A percentile compares a stretch with the other conserved stretches of the same genome.
Conservation (phyloP, 352 stramenopile species). For the Phytopythium litorale region DNA sequence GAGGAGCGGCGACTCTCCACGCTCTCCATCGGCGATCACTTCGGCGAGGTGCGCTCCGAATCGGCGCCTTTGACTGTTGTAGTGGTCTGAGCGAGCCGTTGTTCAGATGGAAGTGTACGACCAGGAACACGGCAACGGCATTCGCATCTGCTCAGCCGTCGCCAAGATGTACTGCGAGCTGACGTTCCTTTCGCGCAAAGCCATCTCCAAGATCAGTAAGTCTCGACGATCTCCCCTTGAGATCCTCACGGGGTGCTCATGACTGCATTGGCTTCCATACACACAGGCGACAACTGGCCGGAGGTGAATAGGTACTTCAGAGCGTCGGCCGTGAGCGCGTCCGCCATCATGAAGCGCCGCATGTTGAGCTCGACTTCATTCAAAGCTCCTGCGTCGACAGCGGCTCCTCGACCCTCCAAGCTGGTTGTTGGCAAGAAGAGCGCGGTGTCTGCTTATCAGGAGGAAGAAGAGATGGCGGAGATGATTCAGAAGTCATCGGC, state of each 20-base stretch:
- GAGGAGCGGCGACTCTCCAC: slow-evolving; percentile 45
- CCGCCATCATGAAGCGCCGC: slow-evolving; percentile 38
- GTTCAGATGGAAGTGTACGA: slow-evolving; percentile 78
- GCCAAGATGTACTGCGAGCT: slow-evolving; percentile 76
- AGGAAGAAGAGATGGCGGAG: slow-evolving; percentile 17
- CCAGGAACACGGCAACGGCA: slow-evolving; percentile 69
- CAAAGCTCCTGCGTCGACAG: background rate
- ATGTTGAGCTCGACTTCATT: background rate
- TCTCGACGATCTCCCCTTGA: slow-evolving; percentile 1
- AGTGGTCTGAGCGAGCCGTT: background rate
- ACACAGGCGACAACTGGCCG: slow-evolving; percentile 56
- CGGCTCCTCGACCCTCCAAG: no score
- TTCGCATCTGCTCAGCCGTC: slow-evolving; percentile 79
- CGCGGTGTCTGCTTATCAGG: slow-evolving; percentile 12
- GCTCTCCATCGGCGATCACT: slow-evolving; percentile 59
- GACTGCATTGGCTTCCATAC: background rate
- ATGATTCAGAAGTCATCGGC: slow-evolving; percentile 34
- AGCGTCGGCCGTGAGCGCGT: slow-evolving; percentile 17
- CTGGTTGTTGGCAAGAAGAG: background rate
- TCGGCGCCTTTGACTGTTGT: background rate
- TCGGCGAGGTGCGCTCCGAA: slow-evolving; percentile 54
- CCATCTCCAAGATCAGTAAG: slow-evolving; percentile 71
- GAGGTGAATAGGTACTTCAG: slow-evolving; percentile 69
- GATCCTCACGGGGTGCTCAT: background rate
- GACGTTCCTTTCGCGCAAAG: slow-evolving; percentile 73